Conservation (phyloP, 75 land plant species). For the Azolla pinnata region DNA sequence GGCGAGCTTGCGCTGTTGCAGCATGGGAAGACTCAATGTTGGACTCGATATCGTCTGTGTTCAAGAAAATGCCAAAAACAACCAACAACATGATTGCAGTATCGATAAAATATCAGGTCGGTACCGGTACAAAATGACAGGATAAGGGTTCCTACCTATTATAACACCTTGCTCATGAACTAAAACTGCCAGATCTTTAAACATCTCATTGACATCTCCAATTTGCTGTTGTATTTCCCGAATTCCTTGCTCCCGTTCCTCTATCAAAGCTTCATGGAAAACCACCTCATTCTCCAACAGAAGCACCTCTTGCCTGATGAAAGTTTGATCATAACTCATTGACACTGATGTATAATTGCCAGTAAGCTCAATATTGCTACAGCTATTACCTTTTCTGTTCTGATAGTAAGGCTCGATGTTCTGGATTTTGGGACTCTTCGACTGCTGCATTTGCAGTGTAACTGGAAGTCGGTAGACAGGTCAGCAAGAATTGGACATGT, state of each 20-base stretch:
- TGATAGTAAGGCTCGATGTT: not conserved
- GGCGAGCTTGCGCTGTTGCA: constrained; percentile 33
- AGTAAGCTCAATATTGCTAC: not conserved
- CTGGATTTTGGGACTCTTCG: not conserved
- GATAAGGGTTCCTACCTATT: constrained; percentile 36
- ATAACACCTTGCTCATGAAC: constrained; percentile 70
- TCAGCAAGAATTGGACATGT: too few relatives aligned
- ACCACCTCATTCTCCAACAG: constrained; percentile 52
- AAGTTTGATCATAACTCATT: not conserved
- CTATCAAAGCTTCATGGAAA: constrained; percentile 77
- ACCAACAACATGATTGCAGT: too few relatives aligned
- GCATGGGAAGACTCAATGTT: constrained; percentile 27
- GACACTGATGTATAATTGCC: not conserved
- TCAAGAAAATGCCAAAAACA: too few relatives aligned
- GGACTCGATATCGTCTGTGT: constrained; percentile 45
- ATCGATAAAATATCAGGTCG: too few relatives aligned
- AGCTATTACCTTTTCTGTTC: not conserved
- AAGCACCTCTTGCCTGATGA: constrained; percentile 49
- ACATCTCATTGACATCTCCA: constrained; percentile 79
- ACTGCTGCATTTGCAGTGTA: not conserved
- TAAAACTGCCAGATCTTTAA: constrained; percentile 83
- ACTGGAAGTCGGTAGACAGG: too few relatives aligned
- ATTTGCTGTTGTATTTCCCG: constrained; percentile 82
- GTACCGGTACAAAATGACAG: too few relatives aligned
- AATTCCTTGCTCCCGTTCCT: constrained; percentile 86